A percentile compares a stretch with the other conserved stretches of the same genome.
These are phyloP conservation scores for Starmera stellimalicola DNA, from an alignment of 1,139 yeast genomes.

Conservation along the genomic window DNA sequence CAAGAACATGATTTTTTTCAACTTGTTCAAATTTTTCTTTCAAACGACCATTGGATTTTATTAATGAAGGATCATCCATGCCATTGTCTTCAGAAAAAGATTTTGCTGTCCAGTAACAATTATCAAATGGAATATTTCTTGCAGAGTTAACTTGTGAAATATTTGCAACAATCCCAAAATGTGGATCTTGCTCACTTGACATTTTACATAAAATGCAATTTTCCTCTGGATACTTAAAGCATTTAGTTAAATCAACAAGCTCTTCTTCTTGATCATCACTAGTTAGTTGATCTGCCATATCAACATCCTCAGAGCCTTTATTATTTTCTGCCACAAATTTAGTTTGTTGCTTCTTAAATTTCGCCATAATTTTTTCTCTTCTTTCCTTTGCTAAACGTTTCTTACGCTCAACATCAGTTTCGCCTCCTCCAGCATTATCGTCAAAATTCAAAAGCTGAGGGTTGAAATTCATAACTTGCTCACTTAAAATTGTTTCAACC, in stretches of 20 bases:
- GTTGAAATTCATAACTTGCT: slow-evolving; percentile 25
- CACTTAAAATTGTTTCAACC: slow-evolving; percentile 20
- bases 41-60: slow-evolving; percentile 27
- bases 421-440: slow-evolving; percentile 11
- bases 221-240: slow-evolving; percentile 55
- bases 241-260: slow-evolving; percentile 21
- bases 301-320: slow-evolving; percentile 24
- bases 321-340: slow-evolving; percentile 42
- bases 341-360: slow-evolving; percentile 68
- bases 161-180: slow-evolving; percentile 67
- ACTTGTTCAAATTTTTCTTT: slow-evolving; percentile 27
- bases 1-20: slow-evolving; percentile 39
- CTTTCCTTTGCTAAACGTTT: slow-evolving; percentile 65
- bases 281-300: no score
- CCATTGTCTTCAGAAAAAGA: slow-evolving; percentile 47
- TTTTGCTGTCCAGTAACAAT: slow-evolving; percentile 56
- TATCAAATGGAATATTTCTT: slow-evolving; percentile 54
- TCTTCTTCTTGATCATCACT: not conserved
- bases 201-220: slow-evolving; percentile 87
- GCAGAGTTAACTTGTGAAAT: slow-evolving; percentile 52
- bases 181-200: slow-evolving; percentile 58
- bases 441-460: slow-evolving; percentile 14
- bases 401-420: slow-evolving; percentile 45
- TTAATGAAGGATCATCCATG: slow-evolving; percentile 34
- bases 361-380: slow-evolving; percentile 65